A percentile compares a stretch with the other conserved stretches of the same genome.
These are phyloP conservation scores for Rhypophila decipiens DNA, from an alignment of 495 filamentous ascomycete genomes.

Conservation along the genomic window DNA sequence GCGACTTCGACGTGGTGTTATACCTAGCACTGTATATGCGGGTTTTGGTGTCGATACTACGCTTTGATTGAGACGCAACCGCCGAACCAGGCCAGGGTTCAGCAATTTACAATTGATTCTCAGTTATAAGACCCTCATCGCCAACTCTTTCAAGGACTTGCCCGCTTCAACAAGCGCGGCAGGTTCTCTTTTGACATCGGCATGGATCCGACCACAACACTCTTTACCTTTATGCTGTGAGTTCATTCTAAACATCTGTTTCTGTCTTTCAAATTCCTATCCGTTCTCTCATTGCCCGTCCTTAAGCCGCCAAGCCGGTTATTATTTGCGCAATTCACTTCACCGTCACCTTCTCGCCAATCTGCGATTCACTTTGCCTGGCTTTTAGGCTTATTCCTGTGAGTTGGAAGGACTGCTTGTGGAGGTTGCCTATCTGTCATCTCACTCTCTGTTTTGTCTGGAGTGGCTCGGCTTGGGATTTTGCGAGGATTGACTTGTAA, in stretches of 20 bases:
- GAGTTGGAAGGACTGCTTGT: background rate
- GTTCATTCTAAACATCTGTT: conserved; percentile 25
- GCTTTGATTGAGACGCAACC: conserved; percentile 10
- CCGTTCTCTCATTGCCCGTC: conserved; percentile 41
- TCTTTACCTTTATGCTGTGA: conserved; percentile 71
- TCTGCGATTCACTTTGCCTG: conserved; percentile 3
- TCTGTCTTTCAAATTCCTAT: conserved; percentile 29
- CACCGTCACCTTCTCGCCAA: background rate
- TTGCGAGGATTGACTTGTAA: background rate
- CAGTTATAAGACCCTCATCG: conserved; percentile 20
- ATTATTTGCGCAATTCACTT: conserved; percentile 11
- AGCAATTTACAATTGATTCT: background rate
- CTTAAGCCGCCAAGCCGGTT: conserved; percentile 8
- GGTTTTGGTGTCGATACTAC: conserved; percentile 1
- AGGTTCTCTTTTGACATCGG: conserved; percentile 16
- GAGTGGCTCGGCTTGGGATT: background rate
- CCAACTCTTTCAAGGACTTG: conserved; percentile 8
- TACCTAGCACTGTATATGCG: background rate
- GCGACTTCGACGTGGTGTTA: conserved; percentile 5
- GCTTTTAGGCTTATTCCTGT: conserved; percentile 2
- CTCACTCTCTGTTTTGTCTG: background rate
- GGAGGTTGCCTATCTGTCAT: too few species aligned
- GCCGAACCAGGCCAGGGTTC: background rate
- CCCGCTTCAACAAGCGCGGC: conserved; percentile 19
- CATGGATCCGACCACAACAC: conserved; percentile 65